phyloP scores from a whole-genome alignment of 1,284 basidiomycete species.

The Irpex sp. region DNA sequence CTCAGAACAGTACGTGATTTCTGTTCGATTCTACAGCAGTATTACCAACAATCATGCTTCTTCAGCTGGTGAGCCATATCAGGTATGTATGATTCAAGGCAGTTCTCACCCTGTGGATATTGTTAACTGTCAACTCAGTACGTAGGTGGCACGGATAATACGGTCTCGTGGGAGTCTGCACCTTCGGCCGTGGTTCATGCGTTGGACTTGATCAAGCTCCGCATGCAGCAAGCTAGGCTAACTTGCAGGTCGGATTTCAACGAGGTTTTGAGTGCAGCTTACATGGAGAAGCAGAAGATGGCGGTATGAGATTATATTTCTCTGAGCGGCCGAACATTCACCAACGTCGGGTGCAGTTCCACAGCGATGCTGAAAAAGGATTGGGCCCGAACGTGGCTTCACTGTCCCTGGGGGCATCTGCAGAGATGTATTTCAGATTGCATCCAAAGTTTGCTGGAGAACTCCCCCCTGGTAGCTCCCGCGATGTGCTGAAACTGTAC shows the following conservation, averaged over 20 bases:
- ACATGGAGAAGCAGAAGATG: constrained; percentile 87
- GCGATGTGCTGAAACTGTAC: constrained; percentile 58
- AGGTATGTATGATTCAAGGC: constrained; percentile 45
- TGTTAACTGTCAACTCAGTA: constrained; percentile 54
- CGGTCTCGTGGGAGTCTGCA: constrained; percentile 67
- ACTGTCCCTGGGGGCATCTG: constrained; percentile 76
- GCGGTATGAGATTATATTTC: constrained; percentile 55
- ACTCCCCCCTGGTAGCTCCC: constrained; percentile 37
- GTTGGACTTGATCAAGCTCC: constrained; percentile 61
- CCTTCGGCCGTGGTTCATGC: constrained; percentile 66
- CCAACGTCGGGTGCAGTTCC: constrained; percentile 59
- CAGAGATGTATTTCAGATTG: constrained; percentile 79
- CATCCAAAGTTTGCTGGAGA: constrained; percentile 42
- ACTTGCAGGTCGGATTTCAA: constrained; percentile 64
- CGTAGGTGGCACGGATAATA: constrained; percentile 77
- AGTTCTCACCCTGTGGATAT: too few species aligned
- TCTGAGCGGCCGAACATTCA: not conserved
- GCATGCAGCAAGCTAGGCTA: constrained; percentile 45
- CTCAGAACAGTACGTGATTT: constrained; percentile 77
- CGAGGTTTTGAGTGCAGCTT: constrained; percentile 82
- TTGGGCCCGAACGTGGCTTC: constrained; percentile 79
- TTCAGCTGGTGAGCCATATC: constrained; percentile 77
- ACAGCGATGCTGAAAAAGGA: constrained; percentile 79
- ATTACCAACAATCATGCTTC: not conserved
- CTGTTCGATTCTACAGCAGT: not conserved